Evolutionary conservation across 169 alveolate genomes (phyloP), one percentile per base, ranked within the genome.

Genomic region (Plasmodium knowlesi): DNA sequence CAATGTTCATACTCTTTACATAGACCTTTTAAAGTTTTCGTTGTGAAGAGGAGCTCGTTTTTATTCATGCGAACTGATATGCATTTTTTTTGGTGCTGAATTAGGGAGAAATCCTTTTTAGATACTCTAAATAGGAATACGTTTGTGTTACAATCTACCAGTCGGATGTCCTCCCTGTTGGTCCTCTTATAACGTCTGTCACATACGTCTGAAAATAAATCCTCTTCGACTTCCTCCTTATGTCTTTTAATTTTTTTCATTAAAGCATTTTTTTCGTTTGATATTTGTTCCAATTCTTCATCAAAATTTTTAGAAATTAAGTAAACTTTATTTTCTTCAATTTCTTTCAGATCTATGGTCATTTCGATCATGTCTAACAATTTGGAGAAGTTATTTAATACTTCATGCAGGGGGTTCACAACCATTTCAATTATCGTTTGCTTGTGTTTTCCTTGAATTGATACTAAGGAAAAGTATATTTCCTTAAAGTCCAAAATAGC

Each of bases 281-380:
- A 96, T 25, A 98, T 83, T 50, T 89, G 74, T 82, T 93, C 96
- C 53, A 98, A 90, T 30, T 92, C 97, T 14, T 94, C 95, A 72
- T 98, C 98, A 86, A 98, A 98, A 22, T 95, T 86, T 2, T 98
- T 96, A 81, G 96, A 94, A 54, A 98, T 95, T 74, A 98, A 96
- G 92, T 97, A 98, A 19, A 25, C 83, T 82, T 96, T 98, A 41
- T 98, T 97, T 84, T 95, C 96, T 90, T 97, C 98, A 37, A 99
- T 98, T 83, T 98, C 98, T 86, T 97, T 97, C 73, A 98, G 94
- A 93, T 98, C 99, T 19, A 98, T 97, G 5, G 99, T 97, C 92
- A 97, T 96, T 90, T 98, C 99, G 41, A 98, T 98, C 95, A 98
- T 96, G 78, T 97, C 97, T 81, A 97, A 92, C 83, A 98, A 98